Evolutionary conservation across 208 protist species (phyloP), one percentile per base, ranked within the genome.

Genomic region (Lotmaria passim): DNA sequence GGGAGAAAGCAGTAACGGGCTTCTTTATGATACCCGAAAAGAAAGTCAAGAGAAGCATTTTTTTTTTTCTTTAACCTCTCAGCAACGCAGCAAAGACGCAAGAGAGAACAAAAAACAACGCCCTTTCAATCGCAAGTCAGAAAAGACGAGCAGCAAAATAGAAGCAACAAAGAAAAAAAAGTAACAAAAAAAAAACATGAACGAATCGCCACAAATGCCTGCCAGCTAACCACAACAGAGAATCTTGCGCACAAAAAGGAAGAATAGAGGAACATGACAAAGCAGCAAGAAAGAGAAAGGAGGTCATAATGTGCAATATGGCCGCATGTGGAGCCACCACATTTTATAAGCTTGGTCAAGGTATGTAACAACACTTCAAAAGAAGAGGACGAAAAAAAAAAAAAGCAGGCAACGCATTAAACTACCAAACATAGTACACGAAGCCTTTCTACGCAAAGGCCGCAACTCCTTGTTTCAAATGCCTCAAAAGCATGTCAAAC

Each of bases 231-330:
- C n/a, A n/a, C n/a, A n/a, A n/a, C n/a, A n/a, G n/a, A n/a, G n/a
- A n/a, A n/a, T n/a, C n/a, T n/a, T n/a, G n/a, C 41, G n/a, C 3
- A 51, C 4, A 51, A 5, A 51, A 7, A 58, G 3, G 17, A 3
- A 38, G 7, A 58, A 58, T 39, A 41, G 12, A 58, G 14, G 38
- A 34, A 8, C 33, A 58, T 39, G 19, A 57, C 7, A 36, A 57
- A n/a, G n/a, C n/a, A n/a, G n/a, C 38, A 58, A 34, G 7, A 58
- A 58, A 58, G 19, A 57, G 19, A 36, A 57, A n/a, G n/a, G n/a
- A n/a, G n/a, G n/a, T n/a, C 14, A 46, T 11, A 17, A 17, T 46
- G 11, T 46, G 17, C 17, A 46, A 11, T 46, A 17, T n/a, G 17
- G 14, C 41, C 14, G 11, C 17, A 11, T 17, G 17, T 46, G 41